These are phyloP conservation scores for Hyaloperonospora arabidopsidis DNA, from an alignment of 352 stramenopile species.

Conservation along the genomic window DNA sequence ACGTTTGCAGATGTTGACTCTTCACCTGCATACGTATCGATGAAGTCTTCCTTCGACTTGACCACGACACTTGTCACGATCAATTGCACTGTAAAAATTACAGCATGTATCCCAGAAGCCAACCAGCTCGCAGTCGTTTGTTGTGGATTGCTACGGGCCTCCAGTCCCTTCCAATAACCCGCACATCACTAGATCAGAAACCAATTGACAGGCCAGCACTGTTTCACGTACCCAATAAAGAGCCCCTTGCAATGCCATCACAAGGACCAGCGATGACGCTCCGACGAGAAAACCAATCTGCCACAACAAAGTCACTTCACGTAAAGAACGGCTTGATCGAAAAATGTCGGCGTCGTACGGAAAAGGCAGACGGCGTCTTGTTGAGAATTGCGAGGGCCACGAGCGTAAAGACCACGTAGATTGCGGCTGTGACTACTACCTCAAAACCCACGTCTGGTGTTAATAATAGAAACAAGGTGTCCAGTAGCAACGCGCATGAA, in stretches of 20 bases:
- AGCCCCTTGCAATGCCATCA: conserved; percentile 57
- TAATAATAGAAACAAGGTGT: conserved; percentile 64
- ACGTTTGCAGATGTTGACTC: too few species aligned
- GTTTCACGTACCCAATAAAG: conserved; percentile 49
- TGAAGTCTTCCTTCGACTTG: conserved; percentile 76
- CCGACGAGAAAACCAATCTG: conserved; percentile 73
- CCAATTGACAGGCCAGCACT: not conserved
- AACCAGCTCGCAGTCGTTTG: conserved; percentile 34
- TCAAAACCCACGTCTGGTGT: conserved; percentile 66
- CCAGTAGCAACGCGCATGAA: conserved; percentile 47
- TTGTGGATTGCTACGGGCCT: conserved; percentile 27
- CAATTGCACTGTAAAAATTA: conserved; percentile 59
- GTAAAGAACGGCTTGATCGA: conserved; percentile 1
- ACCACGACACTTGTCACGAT: conserved; percentile 52
- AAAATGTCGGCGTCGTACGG: conserved; percentile 35
- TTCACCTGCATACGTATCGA: conserved; percentile 74
- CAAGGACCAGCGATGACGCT: conserved; percentile 54
- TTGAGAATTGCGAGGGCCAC: conserved; percentile 69
- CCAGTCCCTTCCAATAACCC: conserved; percentile 25
- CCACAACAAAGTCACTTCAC: not conserved
- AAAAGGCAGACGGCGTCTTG: conserved; percentile 74
- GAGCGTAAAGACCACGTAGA: conserved; percentile 69
- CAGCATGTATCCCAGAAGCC: conserved; percentile 39
- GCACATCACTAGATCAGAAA: not conserved
- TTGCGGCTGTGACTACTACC: conserved; percentile 45